These are phyloP conservation scores for Kwoniella shandongensis DNA, from an alignment of 768 basidiomycete species.

Conservation along the genomic window DNA sequence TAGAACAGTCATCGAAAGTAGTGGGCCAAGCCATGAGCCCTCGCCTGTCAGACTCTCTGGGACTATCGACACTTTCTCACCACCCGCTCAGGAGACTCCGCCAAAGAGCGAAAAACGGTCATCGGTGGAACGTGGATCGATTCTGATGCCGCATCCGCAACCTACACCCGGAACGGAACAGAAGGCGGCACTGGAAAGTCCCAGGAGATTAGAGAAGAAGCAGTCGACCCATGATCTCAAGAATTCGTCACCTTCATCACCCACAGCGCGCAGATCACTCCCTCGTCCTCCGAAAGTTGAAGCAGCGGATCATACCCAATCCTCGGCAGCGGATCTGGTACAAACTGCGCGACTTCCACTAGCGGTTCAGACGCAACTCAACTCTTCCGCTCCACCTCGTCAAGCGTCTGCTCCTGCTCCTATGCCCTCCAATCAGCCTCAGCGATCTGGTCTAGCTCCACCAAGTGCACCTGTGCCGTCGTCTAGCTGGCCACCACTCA, in stretches of 20 bases:
- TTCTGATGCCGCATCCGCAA: constrained; percentile 22
- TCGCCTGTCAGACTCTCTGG: constrained; percentile 19
- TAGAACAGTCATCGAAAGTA: constrained; percentile 27
- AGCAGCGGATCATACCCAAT: not conserved
- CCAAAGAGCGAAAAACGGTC: constrained; percentile 6
- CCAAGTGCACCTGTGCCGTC: constrained; percentile 19
- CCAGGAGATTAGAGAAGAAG: constrained; percentile 29
- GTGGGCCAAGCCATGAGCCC: constrained; percentile 3
- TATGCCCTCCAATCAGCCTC: not conserved
- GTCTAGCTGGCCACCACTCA: constrained; percentile 19
- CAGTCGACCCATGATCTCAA: constrained; percentile 24
- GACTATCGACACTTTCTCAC: constrained; percentile 5
- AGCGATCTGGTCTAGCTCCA: constrained; percentile 2
- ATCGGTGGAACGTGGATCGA: constrained; percentile 14
- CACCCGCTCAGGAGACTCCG: constrained; percentile 10
- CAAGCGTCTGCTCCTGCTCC: not conserved
- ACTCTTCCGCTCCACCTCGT: not conserved
- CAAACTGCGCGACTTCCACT: constrained; percentile 2
- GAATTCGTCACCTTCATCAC: constrained; percentile 26
- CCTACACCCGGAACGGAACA: constrained; percentile 23
- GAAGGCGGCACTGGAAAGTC: constrained; percentile 10
- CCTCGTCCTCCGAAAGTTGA: constrained; percentile 37
- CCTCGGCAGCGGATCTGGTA: constrained; percentile 1
- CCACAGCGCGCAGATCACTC: constrained; percentile 30
- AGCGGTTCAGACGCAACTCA: not conserved